phyloP scores from a whole-genome alignment of 1,139 yeast species.

The Kazachstania sp. region DNA sequence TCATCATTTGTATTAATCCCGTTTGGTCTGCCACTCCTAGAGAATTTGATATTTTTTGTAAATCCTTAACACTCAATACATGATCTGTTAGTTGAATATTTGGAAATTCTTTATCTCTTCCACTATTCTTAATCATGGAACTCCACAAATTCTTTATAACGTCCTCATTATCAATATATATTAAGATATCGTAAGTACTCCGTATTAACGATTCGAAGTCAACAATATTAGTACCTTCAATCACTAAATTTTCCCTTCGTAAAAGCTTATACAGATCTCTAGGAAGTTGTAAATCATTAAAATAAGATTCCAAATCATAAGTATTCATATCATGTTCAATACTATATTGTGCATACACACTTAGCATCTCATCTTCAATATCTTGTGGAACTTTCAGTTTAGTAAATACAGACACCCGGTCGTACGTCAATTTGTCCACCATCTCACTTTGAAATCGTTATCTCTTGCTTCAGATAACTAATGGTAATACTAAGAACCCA shows the following conservation, averaged over 20 bases:
- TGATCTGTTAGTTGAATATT: constrained; percentile 17
- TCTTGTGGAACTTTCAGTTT: constrained; percentile 33
- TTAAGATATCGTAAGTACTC: constrained; percentile 34
- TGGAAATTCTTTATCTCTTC: constrained; percentile 20
- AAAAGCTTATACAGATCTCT: constrained; percentile 18
- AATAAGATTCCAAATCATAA: constrained; percentile 26
- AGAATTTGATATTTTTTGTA: constrained; percentile 30
- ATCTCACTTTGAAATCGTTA: neutral
- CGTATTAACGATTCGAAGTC: constrained; percentile 40
- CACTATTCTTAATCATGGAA: constrained; percentile 27
- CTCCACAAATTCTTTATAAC: constrained; percentile 36
- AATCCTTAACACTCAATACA: constrained; percentile 31
- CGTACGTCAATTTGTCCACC: constrained; percentile 13
- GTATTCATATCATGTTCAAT: constrained; percentile 32
- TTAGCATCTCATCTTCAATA: constrained; percentile 37
- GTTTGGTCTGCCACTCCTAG: constrained; percentile 30
- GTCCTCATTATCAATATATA: constrained; percentile 33
- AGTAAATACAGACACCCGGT: constrained; percentile 26
- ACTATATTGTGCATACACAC: constrained; percentile 33
- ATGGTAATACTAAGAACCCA: no score
- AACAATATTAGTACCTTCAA: constrained; percentile 35
- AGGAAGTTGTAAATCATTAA: constrained; percentile 31
- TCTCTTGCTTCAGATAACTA: no score
- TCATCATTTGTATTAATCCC: constrained; percentile 37
- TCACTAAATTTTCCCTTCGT: constrained; percentile 20